Base-by-base conservation (phyloP, 345 rosid genomes). In the Sisymbrium altissimum region DNA sequence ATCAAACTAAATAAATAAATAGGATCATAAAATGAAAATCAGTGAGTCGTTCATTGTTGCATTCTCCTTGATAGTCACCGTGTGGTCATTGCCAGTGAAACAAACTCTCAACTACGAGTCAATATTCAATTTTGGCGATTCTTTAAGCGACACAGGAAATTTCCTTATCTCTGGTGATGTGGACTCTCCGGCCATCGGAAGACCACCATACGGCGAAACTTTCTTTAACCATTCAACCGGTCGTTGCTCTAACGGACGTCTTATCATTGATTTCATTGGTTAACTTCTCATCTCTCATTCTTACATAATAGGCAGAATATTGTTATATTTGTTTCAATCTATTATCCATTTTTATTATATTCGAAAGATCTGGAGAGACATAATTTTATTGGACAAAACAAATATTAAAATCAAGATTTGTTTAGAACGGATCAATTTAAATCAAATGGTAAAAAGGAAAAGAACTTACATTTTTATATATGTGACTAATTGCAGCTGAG, bases 101-200 rank as follows among this genome's bases (percentile, higher is more conserved):
- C 21, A 30, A 30, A 30, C 36, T 52, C 70, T n/a, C 14, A 77
- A 72, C 18, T 91, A 83, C 55, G 83, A 88, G n/a, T 78, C 90
- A 1, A 84, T 91, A 15, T 91, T 84, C 76, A 88, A 88, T 74
- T 88, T 91, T 3, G 97, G 97, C 0, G 95, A 91, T 80, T 91
- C 97, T 27, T 74, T 88, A 29, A 91, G 95, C 49, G 97, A 88
- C 75, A 86, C 91, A 0, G 97, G 95, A 13, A 88, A 91, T 72
- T 83, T 80, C 55, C 85, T 91, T 5, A 76, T 63, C 17, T 83
- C 95, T 25, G 84, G 87, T 17, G 87, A 84, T 33, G 59, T 72
- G 0, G 64, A 77, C 12, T 81, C 79, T 70, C 95, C 89, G 0
- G 75, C 72, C 44, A 80, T 88, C n/a, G 86, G 79, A 9, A 81